Evolutionary conservation across 345 rosid genomes (phyloP).

Genomic region (Salix suchowensis): DNA sequence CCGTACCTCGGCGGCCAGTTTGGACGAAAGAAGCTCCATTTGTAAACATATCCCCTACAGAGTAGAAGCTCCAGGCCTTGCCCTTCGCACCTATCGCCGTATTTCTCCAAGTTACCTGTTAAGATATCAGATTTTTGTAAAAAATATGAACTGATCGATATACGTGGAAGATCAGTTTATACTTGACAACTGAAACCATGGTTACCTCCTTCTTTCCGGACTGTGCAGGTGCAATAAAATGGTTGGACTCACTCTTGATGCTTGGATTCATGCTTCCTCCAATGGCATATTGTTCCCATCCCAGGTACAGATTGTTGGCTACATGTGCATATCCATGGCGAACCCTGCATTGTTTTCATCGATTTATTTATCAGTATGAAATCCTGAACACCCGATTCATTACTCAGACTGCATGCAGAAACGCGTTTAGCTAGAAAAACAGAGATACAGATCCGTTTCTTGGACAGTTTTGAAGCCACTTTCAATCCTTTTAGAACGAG

Average conservation of each 20-base stretch:
- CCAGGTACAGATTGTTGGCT: conserved; percentile 66
- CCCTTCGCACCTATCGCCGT: not conserved
- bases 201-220: not conserved
- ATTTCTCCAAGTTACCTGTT: not conserved
- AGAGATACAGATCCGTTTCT: no score
- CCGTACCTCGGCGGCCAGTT: not conserved
- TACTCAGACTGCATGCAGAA: not conserved
- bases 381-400: not conserved
- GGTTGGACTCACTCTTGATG: conserved; percentile 70
- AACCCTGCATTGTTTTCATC: conserved; percentile 31
- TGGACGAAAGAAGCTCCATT: not conserved
- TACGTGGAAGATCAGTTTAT: not conserved
- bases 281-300: conserved; percentile 78
- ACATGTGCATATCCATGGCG: conserved; percentile 30
- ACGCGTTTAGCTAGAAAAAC: not conserved
- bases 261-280: conserved; percentile 59
- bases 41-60: not conserved
- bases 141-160: no score
- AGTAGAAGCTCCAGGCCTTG: not conserved
- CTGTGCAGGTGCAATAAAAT: conserved; percentile 29
- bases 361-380: not conserved
- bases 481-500: no score
- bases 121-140: no score
- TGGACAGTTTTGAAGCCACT: no score
- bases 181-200: not conserved